phyloP scores from a whole-genome alignment of 768 basidiomycete genomes.

The Rhizopogon salebrosus region DNA sequence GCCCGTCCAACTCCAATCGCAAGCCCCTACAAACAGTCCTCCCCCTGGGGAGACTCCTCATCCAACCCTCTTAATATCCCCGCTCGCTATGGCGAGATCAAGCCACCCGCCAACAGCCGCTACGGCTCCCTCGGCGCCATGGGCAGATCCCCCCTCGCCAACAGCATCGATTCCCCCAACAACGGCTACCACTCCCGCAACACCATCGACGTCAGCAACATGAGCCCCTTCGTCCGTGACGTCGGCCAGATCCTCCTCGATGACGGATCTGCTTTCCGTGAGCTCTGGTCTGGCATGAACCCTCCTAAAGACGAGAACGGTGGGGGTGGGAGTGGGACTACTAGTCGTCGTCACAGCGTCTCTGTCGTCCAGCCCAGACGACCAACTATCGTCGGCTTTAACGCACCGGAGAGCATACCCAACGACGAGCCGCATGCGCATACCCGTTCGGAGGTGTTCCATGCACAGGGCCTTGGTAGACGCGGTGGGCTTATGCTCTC shows the following conservation, averaged over 20 bases:
- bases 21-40: conserved; percentile 36
- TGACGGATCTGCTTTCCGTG: conserved; percentile 65
- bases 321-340: conserved; percentile 68
- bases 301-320: conserved; percentile 60
- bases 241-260: conserved; percentile 74
- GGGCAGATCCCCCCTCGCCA: conserved; percentile 52
- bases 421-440: conserved; percentile 31
- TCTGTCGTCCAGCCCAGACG: conserved; percentile 75
- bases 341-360: conserved; percentile 79
- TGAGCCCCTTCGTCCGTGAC: conserved; percentile 83
- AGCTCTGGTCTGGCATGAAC: conserved; percentile 71
- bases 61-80: conserved; percentile 58
- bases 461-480: conserved; percentile 30
- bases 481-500: conserved; percentile 63
- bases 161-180: conserved; percentile 43
- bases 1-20: conserved; percentile 49
- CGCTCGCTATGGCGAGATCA: conserved; percentile 54
- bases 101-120: conserved; percentile 57
- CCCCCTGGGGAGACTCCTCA: conserved; percentile 53
- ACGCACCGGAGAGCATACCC: conserved; percentile 45
- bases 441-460: conserved; percentile 26
- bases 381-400: conserved; percentile 64
- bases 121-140: conserved; percentile 57
- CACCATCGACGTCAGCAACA: conserved; percentile 61
- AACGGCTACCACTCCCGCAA: conserved; percentile 43